Percentiles rank a stretch among this genome's conserved stretches.
Evolutionary conservation across 1,284 basidiomycete genomes (phyloP).

Genomic region (Thelephora terrestris): DNA sequence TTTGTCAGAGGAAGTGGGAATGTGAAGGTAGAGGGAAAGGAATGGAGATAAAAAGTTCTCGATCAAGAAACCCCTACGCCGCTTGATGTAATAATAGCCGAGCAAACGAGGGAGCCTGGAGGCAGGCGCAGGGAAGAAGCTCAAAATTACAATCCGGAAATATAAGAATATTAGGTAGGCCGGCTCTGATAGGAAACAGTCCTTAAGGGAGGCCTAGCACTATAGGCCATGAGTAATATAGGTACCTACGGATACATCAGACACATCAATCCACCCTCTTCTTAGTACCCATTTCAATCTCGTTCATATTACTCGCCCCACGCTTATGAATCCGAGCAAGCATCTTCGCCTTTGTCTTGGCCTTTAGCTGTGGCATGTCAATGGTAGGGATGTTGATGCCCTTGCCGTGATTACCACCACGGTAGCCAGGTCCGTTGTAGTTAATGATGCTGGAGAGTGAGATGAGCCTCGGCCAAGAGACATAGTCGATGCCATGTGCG

Average conservation of each 20-base stretch:
- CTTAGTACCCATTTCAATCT: slow-evolving; percentile 52
- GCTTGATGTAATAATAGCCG: too few species aligned
- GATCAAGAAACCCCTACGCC: too few species aligned
- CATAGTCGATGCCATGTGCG: slow-evolving; percentile 78
- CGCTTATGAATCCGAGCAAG: slow-evolving; percentile 26
- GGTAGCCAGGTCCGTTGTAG: slow-evolving; percentile 83
- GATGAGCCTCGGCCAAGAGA: slow-evolving; percentile 89
- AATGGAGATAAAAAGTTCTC: slow-evolving; percentile 14
- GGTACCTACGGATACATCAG: too few species aligned
- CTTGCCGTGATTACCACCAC: slow-evolving; percentile 68
- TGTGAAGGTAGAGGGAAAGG: slow-evolving; percentile 12
- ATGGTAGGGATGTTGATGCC: slow-evolving; percentile 40
- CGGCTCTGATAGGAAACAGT: too few species aligned
- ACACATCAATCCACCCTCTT: slow-evolving; percentile 54
- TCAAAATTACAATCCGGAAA: background rate
- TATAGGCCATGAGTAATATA: too few species aligned
- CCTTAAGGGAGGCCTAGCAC: too few species aligned
- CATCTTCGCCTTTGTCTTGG: slow-evolving; percentile 24
- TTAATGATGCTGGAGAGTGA: slow-evolving; percentile 78
- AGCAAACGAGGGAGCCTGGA: background rate
- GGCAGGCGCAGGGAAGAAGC: too few species aligned
- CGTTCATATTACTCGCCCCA: slow-evolving; percentile 36
- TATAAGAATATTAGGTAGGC: background rate
- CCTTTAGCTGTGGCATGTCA: slow-evolving; percentile 23
- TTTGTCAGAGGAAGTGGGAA: slow-evolving; percentile 12